Evolutionary conservation across 2,329 filamentous ascomycete species (phyloP).

Genomic region (Ophiostoma fasciatum): DNA sequence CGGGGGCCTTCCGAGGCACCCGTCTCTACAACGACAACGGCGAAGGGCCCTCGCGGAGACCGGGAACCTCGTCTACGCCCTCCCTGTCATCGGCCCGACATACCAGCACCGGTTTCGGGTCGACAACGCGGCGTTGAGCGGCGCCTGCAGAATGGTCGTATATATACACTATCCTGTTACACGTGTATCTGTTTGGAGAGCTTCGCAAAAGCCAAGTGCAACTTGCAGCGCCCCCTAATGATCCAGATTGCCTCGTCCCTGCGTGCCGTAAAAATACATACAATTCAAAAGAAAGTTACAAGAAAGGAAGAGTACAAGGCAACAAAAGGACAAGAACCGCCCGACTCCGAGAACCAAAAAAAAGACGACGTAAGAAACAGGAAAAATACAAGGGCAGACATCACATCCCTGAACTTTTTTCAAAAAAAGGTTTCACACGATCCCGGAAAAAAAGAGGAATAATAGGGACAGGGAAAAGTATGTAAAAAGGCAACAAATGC

Average conservation of each 20-base stretch:
- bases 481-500: neutral
- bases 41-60: slow-evolving; percentile 17
- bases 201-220: neutral
- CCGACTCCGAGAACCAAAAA: neutral
- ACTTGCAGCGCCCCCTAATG: neutral
- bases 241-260: neutral
- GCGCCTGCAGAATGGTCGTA: neutral
- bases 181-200: no score
- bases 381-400: neutral
- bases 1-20: no score
- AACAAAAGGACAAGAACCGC: neutral
- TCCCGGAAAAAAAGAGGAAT: neutral
- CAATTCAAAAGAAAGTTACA: neutral
- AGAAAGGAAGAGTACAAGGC: neutral
- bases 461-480: neutral
- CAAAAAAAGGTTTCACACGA: slow-evolving; percentile 1
- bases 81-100: slow-evolving; percentile 33
- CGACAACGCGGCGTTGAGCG: slow-evolving; percentile 42
- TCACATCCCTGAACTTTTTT: neutral
- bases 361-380: neutral
- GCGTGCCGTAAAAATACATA: neutral
- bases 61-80: slow-evolving; percentile 21
- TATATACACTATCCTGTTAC: no score
- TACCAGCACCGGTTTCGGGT: slow-evolving; percentile 60
- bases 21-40: slow-evolving; percentile 18